Evolutionary conservation across 306 rosid genomes (phyloP).

Genomic region (Biancaea sappan): DNA sequence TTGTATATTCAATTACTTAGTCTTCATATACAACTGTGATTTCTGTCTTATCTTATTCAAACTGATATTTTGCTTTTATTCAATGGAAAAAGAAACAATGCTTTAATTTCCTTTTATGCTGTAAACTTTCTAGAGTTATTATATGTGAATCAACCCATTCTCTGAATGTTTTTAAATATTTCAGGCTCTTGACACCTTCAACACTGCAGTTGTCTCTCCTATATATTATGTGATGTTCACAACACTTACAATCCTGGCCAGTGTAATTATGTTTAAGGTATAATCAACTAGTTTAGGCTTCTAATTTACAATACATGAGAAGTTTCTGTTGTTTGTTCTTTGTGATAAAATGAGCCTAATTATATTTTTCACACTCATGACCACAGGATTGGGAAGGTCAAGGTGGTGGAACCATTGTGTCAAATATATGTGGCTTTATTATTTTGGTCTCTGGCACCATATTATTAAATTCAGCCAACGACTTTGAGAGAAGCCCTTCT

Average conservation of each 20-base stretch:
- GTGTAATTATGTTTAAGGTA: slow-evolving; percentile 73
- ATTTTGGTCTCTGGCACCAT: slow-evolving; percentile 61
- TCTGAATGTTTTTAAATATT: not conserved
- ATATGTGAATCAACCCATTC: not conserved
- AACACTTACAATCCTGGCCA: slow-evolving; percentile 57
- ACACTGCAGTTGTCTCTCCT: slow-evolving; percentile 47
- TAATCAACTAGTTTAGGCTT: not conserved
- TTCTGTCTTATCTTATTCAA: not conserved
- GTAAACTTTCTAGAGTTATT: not conserved
- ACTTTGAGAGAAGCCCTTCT: slow-evolving; percentile 54
- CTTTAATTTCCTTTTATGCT: not conserved
- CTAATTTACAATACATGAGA: not conserved
- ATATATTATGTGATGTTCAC: slow-evolving; percentile 68
- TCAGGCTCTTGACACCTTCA: slow-evolving; percentile 63
- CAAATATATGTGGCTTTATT: slow-evolving; percentile 64
- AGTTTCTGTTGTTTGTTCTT: not conserved
- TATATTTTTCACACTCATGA: not conserved
- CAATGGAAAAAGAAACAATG: not conserved
- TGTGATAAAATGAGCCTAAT: not conserved
- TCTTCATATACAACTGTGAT: too few relatives aligned
- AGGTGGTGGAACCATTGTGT: slow-evolving; percentile 31
- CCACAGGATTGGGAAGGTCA: slow-evolving; percentile 23
- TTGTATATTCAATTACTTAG: too few relatives aligned
- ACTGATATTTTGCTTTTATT: not conserved
- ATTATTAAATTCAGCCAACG: slow-evolving; percentile 53